A percentile compares a stretch with the other conserved stretches of the same genome.
Conservation (phyloP, 1,284 basidiomycete species). For the Bondarzewia mesenterica region DNA sequence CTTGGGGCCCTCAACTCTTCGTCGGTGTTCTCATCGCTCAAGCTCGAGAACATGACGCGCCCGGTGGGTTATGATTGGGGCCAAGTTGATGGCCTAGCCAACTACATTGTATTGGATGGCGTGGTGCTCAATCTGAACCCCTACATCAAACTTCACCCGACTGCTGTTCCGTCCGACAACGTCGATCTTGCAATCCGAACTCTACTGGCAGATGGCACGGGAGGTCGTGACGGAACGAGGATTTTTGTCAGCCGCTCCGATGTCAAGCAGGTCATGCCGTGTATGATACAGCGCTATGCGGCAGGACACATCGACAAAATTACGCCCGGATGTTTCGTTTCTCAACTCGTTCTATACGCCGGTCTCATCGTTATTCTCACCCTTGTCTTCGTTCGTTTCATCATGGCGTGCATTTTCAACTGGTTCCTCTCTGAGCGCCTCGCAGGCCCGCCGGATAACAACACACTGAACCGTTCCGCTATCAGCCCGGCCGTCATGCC, state of each 20-base stretch:
- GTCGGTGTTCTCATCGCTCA: conserved; percentile 52
- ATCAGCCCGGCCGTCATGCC: conserved; percentile 95
- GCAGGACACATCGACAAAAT: conserved; percentile 97
- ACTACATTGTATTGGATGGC: conserved; percentile 89
- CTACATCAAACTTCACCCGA: conserved; percentile 75
- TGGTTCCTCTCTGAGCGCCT: conserved; percentile 88
- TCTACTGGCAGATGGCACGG: conserved; percentile 46
- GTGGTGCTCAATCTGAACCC: conserved; percentile 89
- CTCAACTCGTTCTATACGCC: conserved; percentile 84
- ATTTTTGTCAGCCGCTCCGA: conserved; percentile 71
- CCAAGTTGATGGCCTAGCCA: conserved; percentile 59
- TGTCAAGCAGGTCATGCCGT: conserved; percentile 63
- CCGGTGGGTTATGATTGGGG: conserved; percentile 85
- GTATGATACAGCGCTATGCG: conserved; percentile 78
- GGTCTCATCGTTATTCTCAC: conserved; percentile 89
- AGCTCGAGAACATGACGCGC: conserved; percentile 55
- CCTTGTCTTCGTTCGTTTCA: conserved; percentile 87
- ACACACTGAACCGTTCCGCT: conserved; percentile 64
- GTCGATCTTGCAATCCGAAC: conserved; percentile 84
- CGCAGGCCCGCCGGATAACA: conserved; percentile 62
- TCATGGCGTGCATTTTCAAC: conserved; percentile 94
- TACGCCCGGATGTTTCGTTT: conserved; percentile 92
- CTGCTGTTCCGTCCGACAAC: conserved; percentile 60
- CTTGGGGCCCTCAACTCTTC: conserved; percentile 48
- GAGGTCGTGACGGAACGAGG: conserved; percentile 86